A percentile compares a stretch with the other conserved stretches of the same genome.
Conservation (phyloP, 2,329 filamentous ascomycete species). For the Cladophialophora chaetospira region DNA sequence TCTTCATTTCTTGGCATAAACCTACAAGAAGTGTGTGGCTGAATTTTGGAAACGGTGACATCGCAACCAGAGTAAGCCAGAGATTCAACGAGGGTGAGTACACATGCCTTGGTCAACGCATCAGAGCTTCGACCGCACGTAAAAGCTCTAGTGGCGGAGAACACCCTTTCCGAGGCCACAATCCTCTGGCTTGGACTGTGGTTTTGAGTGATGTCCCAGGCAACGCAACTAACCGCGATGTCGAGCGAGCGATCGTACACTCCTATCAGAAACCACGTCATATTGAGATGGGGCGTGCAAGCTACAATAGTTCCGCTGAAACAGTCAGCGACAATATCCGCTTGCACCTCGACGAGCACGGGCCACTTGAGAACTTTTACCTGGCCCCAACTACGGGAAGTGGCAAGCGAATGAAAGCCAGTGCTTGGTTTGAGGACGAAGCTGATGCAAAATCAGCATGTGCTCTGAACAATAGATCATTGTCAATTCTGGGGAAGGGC, state of each 20-base stretch:
- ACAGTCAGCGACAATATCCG: constrained; percentile 29
- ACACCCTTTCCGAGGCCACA: not conserved
- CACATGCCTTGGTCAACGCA: constrained; percentile 25
- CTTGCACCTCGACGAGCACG: constrained; percentile 35
- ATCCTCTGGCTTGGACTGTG: constrained; percentile 32
- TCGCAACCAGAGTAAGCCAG: constrained; percentile 29
- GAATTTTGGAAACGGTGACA: constrained; percentile 32
- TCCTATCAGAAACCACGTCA: constrained; percentile 25
- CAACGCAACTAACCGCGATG: constrained; percentile 23
- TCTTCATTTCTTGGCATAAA: constrained; percentile 35
- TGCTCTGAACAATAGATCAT: constrained; percentile 36
- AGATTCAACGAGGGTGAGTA: constrained; percentile 33
- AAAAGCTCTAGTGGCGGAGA: constrained; percentile 6
- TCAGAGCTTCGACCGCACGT: constrained; percentile 14
- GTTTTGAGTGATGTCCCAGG: constrained; percentile 30
- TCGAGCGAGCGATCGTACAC: constrained; percentile 21
- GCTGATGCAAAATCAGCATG: constrained; percentile 41
- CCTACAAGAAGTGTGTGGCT: constrained; percentile 31
- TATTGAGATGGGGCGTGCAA: constrained; percentile 23
- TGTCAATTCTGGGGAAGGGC: constrained; percentile 38
- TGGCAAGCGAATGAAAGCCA: constrained; percentile 45
- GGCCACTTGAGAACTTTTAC: constrained; percentile 42
- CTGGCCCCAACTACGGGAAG: constrained; percentile 21
- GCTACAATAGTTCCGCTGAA: constrained; percentile 22
- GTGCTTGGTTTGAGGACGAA: constrained; percentile 44